Base-by-base conservation (phyloP, 257 asterid genomes). In the Agastache rugosa region DNA sequence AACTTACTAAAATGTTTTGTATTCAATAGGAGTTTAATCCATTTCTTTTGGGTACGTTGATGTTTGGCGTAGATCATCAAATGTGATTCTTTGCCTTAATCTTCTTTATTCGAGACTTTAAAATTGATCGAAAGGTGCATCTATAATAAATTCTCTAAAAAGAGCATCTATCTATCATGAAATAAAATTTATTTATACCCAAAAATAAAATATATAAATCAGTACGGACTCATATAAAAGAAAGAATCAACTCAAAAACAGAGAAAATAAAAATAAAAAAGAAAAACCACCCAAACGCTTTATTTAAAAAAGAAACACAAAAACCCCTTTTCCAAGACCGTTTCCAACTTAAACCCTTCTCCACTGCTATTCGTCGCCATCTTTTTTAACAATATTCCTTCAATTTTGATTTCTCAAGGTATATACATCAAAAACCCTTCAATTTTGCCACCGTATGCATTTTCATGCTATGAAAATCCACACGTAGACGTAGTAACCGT, bases 311-410 rank as follows among this genome's bases (percentile, higher is more conserved):
- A n/a, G n/a, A 35, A 35, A 69, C 29, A 0, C 11, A 66, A 29
- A 44, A 45, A 48, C 15, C 68, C 76, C 61, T 29, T 42, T 22
- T 16, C 59, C 74, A 71, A 42, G 61, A 16, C 25, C 16, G 1
- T 17, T 45, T 22, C 39, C 39, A 20, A 27, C 63, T 75, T 56
- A 67, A 67, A 67, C 74, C 75, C 63, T 75, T 41, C 45, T 15
- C 67, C 14, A 1, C 79, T 66, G 63, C 31, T 67, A 35, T 27
- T 55, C 47, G 3, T 34, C n/a, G 6, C 27, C 67, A 34, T n/a
- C 58, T 14, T 73, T 6, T 20, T 54, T 39, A 17, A 11, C 61
- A 6, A n/a, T 2, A 63, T 66, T 54, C 25, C 5, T 16, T 16
- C 12, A 16, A 16, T 10, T 60, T 35, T 27, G 0, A 8, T 35